Conservation (phyloP, 2,329 filamentous ascomycete genomes). For the Fusarium sp. region DNA sequence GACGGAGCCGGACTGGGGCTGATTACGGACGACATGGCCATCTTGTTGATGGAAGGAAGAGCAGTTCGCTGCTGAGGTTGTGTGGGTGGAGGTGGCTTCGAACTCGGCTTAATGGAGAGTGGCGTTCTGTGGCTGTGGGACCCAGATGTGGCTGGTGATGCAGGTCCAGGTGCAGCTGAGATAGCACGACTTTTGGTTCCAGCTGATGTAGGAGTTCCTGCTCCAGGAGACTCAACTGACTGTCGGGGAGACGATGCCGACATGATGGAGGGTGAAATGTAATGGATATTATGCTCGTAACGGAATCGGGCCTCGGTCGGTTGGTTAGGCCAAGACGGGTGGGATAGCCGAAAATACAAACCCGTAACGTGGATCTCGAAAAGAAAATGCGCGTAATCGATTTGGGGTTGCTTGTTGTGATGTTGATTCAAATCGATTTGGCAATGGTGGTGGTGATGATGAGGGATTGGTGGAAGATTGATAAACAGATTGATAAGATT, state of each 20-base stretch:
- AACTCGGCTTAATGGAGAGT: slow-evolving; percentile 49
- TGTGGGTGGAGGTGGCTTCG: slow-evolving; percentile 47
- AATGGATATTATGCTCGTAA: slow-evolving; percentile 32
- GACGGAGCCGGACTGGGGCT: slow-evolving; percentile 54
- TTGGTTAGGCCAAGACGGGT: slow-evolving; percentile 39
- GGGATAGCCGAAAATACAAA: slow-evolving; percentile 46
- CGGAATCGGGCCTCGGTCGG: slow-evolving; percentile 40
- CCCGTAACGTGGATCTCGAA: background rate
- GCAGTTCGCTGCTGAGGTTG: slow-evolving; percentile 51
- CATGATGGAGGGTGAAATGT: slow-evolving; percentile 42
- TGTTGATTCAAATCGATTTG: slow-evolving; percentile 4
- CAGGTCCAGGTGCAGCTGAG: slow-evolving; percentile 41
- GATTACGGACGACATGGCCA: slow-evolving; percentile 63
- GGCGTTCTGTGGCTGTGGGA: slow-evolving; percentile 47
- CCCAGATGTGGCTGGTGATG: slow-evolving; percentile 41
- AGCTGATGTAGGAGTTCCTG: slow-evolving; percentile 31
- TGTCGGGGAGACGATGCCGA: slow-evolving; percentile 38
- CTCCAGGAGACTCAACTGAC: slow-evolving; percentile 37
- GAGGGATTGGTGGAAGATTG: slow-evolving; percentile 5
- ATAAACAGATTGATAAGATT: slow-evolving; percentile 42
- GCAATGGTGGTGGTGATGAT: slow-evolving; percentile 16
- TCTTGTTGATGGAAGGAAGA: slow-evolving; percentile 57
- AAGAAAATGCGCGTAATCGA: background rate
- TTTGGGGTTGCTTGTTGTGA: background rate
- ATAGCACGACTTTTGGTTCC: slow-evolving; percentile 42